Evolutionary conservation across 306 rosid species (phyloP).

Genomic region (Psophocarpus tetragonolobus): DNA sequence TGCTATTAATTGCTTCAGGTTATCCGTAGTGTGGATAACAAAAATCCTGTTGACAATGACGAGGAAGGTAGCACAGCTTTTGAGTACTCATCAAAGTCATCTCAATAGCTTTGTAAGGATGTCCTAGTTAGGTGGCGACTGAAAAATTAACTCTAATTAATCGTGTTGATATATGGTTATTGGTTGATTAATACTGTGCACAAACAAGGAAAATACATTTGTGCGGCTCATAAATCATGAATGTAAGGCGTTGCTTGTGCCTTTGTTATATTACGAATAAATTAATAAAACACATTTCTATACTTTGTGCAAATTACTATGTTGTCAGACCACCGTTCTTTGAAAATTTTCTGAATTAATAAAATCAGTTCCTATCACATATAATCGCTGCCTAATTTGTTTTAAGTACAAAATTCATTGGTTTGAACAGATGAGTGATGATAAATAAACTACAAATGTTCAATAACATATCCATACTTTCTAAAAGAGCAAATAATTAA

Average conservation of each 20-base stretch:
- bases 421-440: neutral
- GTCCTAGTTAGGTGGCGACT: no score
- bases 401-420: neutral
- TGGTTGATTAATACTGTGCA: no score
- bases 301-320: neutral
- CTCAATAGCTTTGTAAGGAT: conserved; percentile 65
- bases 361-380: no score
- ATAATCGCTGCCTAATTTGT: conserved; percentile 11
- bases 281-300: no score
- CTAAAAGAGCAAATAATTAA: neutral
- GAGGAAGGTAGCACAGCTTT: conserved; percentile 55
- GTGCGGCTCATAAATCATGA: no score
- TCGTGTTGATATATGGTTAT: no score
- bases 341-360: neutral
- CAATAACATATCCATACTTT: neutral
- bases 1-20: conserved; percentile 88
- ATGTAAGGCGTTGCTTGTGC: no score
- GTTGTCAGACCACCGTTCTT: neutral
- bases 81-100: conserved; percentile 53
- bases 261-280: no score
- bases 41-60: conserved; percentile 51
- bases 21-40: conserved; percentile 69
- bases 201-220: no score
- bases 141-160: no score
- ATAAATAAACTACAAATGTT: neutral